Base-by-base conservation (phyloP, 345 rosid genomes). In the Carallia pectinifolia region DNA sequence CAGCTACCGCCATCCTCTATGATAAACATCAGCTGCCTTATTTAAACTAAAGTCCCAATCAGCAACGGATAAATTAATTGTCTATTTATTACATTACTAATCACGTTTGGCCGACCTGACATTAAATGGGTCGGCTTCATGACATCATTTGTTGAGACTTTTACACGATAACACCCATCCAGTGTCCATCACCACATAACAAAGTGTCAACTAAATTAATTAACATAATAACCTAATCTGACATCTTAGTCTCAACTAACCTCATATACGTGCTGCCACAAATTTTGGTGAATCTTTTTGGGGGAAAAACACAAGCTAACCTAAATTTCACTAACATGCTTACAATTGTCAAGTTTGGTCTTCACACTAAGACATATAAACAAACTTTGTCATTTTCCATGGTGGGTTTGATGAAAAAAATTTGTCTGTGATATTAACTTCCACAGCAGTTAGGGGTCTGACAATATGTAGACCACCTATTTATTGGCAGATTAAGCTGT, bases 111-210 rank as follows among this genome's bases (percentile, higher is more conserved):
- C 61, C 53, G 65, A 7, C 70, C 65, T 48, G 77, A 63, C 73
- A 67, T 27, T 23, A 52, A 74, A 47, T 29, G 27, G 39, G 66
- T 36, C 30, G 60, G 52, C 66, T 39, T 34, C 39, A 31, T 69
- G 44, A 62, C 62, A 62, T 53, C 75, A 69, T n/a, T n/a, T 69
- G 44, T 16, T 53, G 53, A 54, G 68, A 60, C 55, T 54, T 53
- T 0, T 29, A 38, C 73, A 68, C 54, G 77, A 65, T 62, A 70
- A 58, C 81, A 64, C 66, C 77, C 73, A 58, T 60, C 63, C 27
- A 2, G 50, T 30, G 4, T 7, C 44, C 62, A 64, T 39, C n/a
- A 19, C 50, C 8, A n/a, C 1, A 23, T 62, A 18, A 23, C 23
- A 23, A 23, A n/a, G 55, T 8, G 29, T 18, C 38, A 33, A 18